Evolutionary conservation across 2,329 filamentous ascomycete species (phyloP), one percentile per base, ranked within the genome.

Genomic region (Geosmithia flava): DNA sequence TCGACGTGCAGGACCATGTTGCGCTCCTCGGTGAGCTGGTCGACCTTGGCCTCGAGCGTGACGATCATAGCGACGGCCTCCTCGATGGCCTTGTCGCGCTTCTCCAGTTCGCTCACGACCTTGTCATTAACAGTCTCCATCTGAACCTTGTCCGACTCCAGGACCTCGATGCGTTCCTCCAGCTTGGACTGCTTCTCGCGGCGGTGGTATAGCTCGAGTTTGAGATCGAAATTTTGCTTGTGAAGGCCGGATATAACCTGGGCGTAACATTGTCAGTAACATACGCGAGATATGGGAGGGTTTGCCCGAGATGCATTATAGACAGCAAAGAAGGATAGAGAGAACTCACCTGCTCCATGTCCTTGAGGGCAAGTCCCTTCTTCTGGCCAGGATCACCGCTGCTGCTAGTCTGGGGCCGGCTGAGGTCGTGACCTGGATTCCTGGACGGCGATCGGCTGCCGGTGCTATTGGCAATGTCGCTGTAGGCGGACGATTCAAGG

Each of bases 171-270:
- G 41, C 71, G 69, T 33, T 74, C 69, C 56, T 86, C 81, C 33
- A 87, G 56, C 20, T 66, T 67, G 8, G 70, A 71, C 56, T 84
- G 80, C 47, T 75, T 72, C 62, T 87, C 77, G 27, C 83, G 72
- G 7, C 81, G 74, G 57, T 87, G 82, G 54, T 76, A 85, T 1
- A 88, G 63, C 58, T 87, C 83, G 30, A 87, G 68, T 61, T 88
- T 87, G 42, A 88, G 70, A 54, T 86, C 83, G 54, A 87, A 88
- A 56, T 87, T 88, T 63, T 86, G 78, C 59, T 88, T 88, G 60
- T 83, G 80, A 20, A 87, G 64, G 1, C 71, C 81, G 4, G 83
- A 84, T 47, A 87, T 65, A 48, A 81, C 77, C 74, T 84, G 39
- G 43, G 2, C 33, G 23, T 11, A 7, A 7, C 17, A 16, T 37